Conservation (phyloP, 1,284 basidiomycete genomes). For the Marasmius fiardii region DNA sequence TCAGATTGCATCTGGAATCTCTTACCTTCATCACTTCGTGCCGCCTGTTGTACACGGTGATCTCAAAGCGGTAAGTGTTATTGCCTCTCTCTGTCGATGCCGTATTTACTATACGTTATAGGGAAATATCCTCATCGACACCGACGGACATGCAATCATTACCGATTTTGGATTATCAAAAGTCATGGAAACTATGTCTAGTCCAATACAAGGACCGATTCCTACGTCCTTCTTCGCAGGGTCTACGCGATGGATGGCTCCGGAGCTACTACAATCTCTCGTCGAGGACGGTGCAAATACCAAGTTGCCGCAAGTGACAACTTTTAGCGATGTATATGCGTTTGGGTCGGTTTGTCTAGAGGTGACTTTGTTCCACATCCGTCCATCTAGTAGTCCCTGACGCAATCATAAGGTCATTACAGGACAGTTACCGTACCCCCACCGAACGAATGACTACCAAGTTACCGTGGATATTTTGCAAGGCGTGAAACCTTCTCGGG, state of each 20-base stretch:
- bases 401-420: conserved; percentile 3
- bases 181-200: conserved; percentile 48
- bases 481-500: neutral
- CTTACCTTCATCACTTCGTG: conserved; percentile 48
- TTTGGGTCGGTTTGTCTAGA: conserved; percentile 57
- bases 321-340: conserved; percentile 52
- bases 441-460: neutral
- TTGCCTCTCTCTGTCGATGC: neutral
- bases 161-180: conserved; percentile 59
- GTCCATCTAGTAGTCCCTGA: neutral
- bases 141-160: conserved; percentile 45
- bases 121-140: conserved; percentile 56
- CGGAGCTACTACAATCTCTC: conserved; percentile 48
- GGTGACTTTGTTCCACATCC: conserved; percentile 24
- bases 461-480: neutral
- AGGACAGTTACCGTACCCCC: neutral
- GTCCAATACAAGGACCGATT: conserved; percentile 19
- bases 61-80: conserved; percentile 45
- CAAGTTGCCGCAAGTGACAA: conserved; percentile 39
- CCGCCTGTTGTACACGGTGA: conserved; percentile 55
- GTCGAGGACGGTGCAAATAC: conserved; percentile 38
- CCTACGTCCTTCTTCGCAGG: conserved; percentile 48
- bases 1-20: conserved; percentile 50
- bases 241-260: conserved; percentile 51
- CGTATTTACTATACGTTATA: conserved; percentile 16